Conservation (phyloP, 1,284 basidiomycete species). For the Ustilago hordei region DNA sequence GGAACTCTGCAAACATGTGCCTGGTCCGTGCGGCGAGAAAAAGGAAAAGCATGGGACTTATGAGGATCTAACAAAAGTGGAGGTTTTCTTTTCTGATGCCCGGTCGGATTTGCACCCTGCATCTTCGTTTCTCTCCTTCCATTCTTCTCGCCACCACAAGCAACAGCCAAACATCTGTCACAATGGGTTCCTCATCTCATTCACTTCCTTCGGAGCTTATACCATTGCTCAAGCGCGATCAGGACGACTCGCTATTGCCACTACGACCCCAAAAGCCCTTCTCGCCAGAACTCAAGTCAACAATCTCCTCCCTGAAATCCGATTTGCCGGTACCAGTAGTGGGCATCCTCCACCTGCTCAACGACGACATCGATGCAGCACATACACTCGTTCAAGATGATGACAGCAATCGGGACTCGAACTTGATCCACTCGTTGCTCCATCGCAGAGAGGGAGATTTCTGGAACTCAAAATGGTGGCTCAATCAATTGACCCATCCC, state of each 20-base stretch:
- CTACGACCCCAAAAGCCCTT: constrained; percentile 37
- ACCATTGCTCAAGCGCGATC: constrained; percentile 14
- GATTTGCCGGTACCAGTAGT: constrained; percentile 14
- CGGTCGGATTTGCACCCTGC: not conserved
- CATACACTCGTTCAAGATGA: constrained; percentile 51
- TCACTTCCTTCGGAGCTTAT: constrained; percentile 17
- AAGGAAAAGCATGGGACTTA: not conserved
- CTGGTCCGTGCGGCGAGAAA: not conserved
- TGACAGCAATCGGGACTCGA: constrained; percentile 37
- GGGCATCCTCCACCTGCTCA: constrained; percentile 51
- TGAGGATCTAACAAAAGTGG: not conserved
- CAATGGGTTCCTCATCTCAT: constrained; percentile 2
- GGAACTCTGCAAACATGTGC: too few relatives aligned
- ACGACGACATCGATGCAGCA: constrained; percentile 53
- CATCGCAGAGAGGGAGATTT: constrained; percentile 56
- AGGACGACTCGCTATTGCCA: constrained; percentile 23
- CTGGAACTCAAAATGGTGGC: constrained; percentile 62
- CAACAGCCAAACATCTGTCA: not conserved
- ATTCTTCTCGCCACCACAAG: constrained; percentile 4
- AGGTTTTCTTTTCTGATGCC: not conserved
- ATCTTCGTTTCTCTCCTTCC: not conserved
- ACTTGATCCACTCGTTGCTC: constrained; percentile 53
- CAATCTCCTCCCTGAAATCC: constrained; percentile 20
- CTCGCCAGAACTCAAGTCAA: constrained; percentile 12
- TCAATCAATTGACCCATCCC: constrained; percentile 41